Percentiles rank a stretch among this genome's conserved stretches.
phyloP scores from a whole-genome alignment of 2,329 filamentous ascomycete species.

The Fusarium multiceps region DNA sequence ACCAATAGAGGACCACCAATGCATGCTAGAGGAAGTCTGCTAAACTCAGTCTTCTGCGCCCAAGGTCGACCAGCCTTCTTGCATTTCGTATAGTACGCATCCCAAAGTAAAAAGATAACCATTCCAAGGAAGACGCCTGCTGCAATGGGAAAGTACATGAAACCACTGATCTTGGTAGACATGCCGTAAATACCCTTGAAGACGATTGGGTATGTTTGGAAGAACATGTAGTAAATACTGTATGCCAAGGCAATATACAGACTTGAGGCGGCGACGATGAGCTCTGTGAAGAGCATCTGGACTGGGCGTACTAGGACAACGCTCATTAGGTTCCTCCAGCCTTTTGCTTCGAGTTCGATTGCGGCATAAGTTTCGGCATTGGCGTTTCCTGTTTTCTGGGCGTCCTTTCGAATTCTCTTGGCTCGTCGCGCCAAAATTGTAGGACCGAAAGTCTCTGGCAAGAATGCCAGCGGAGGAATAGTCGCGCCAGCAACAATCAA shows the following conservation, averaged over 20 bases:
- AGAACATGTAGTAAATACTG: conserved; percentile 36
- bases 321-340: conserved; percentile 8
- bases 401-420: background rate
- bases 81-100: conserved; percentile 14
- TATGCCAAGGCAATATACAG: conserved; percentile 31
- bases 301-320: conserved; percentile 21
- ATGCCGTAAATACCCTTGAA: conserved; percentile 27
- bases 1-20: conserved; percentile 25
- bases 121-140: conserved; percentile 6
- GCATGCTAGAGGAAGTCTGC: conserved; percentile 33
- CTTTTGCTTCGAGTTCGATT: background rate
- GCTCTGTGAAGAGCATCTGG: conserved; percentile 25
- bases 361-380: conserved; percentile 2
- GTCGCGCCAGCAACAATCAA: conserved; percentile 44
- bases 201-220: conserved; percentile 36
- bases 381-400: fast-evolving
- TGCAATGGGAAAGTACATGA: conserved; percentile 20
- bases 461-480: conserved; percentile 42
- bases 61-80: conserved; percentile 12
- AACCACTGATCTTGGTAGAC: conserved; percentile 7
- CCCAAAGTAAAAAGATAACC: conserved; percentile 25
- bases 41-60: conserved; percentile 28
- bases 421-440: conserved; percentile 15
- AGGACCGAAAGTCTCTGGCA: conserved; percentile 37
- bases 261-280: conserved; percentile 26